Conservation (phyloP, 163 green algal species). For the Dunaliella salina region DNA sequence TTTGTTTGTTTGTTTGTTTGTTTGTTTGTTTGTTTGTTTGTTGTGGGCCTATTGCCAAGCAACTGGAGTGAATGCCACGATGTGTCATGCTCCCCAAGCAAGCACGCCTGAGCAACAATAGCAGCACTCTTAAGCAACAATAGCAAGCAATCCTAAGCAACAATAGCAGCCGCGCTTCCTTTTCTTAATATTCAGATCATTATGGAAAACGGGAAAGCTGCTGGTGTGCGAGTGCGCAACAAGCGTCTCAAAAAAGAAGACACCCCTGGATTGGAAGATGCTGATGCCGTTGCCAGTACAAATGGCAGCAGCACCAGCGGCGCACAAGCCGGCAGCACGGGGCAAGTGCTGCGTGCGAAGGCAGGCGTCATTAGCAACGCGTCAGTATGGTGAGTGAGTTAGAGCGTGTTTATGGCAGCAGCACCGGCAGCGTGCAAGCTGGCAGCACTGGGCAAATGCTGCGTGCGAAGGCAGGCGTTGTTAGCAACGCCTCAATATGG, state of each 20-base stretch:
- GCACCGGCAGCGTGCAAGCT: background rate
- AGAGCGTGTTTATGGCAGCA: background rate
- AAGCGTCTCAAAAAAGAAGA: constrained; percentile 18
- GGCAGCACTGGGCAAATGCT: constrained; percentile 28
- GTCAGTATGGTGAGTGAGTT: constrained; percentile 50
- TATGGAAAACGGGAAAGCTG: constrained; percentile 54
- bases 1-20: no score
- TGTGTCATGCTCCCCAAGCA: no score
- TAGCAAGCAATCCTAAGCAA: no score
- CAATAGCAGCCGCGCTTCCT: no score
- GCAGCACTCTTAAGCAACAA: no score
- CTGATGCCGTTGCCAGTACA: no score
- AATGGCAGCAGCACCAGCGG: background rate
- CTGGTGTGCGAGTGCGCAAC: constrained; percentile 46
- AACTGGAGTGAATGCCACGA: no score
- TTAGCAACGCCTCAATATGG: constrained; percentile 78
- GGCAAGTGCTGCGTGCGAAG: constrained; percentile 30
- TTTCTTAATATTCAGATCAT: constrained; percentile 13
- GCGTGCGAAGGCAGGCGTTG: constrained; percentile 11
- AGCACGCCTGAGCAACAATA: no score
- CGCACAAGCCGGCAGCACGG: background rate
- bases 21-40: no score
- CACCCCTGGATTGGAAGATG: background rate
- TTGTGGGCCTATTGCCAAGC: no score
- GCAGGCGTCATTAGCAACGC: constrained; percentile 62